Conservation (phyloP, 2,329 filamentous ascomycete genomes). For the Fusarium heterosporum region DNA sequence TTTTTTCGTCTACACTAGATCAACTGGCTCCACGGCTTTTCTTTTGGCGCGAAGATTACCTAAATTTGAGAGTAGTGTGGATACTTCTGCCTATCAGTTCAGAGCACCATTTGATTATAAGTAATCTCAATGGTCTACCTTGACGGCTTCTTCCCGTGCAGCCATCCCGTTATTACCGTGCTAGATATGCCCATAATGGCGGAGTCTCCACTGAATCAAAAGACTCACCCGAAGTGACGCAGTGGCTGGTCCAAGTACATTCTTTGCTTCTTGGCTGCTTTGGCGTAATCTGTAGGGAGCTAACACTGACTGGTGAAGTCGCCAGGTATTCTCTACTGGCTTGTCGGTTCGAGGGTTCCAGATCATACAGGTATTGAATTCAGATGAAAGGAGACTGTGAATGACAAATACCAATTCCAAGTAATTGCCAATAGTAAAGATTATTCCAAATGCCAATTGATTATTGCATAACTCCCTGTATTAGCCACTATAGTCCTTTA, state of each 20-base stretch:
- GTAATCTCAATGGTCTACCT: not conserved
- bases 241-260: conserved; percentile 28
- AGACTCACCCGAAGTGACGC: conserved; percentile 15
- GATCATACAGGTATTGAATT: no score
- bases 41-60: not conserved
- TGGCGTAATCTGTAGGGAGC: no score
- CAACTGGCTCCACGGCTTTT: conserved; percentile 14
- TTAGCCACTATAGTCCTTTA: not conserved
- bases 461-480: not conserved
- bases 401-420: not conserved
- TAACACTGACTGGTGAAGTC: no score
- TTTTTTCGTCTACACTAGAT: conserved; percentile 2
- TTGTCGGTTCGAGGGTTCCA: no score
- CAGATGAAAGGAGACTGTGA: not conserved
- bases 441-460: not conserved
- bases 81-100: conserved; percentile 7
- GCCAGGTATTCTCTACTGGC: no score
- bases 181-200: not conserved
- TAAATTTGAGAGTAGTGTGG: conserved; percentile 30
- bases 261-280: not conserved
- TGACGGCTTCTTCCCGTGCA: conserved; percentile 28
- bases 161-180: conserved; percentile 35
- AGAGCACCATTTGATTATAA: not conserved
- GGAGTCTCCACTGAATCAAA: conserved; percentile 15
- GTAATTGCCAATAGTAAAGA: not conserved